Conservation (phyloP, 768 basidiomycete species). For the Flagelloscypha sp. region DNA sequence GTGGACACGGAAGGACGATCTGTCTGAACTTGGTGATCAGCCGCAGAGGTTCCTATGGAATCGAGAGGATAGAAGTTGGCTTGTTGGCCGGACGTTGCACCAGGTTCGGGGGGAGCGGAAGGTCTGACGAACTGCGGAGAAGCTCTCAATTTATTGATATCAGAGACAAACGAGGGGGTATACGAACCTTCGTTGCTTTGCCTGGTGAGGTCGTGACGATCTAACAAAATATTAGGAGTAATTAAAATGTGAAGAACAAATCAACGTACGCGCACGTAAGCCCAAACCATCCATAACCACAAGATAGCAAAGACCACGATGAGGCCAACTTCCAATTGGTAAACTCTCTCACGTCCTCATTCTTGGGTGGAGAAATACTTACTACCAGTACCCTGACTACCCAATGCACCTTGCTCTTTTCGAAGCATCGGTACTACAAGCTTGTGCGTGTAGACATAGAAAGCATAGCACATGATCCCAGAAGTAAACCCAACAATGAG, state of each 20-base stretch:
- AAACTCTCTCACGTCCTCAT: neutral
- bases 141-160: neutral
- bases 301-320: conserved; percentile 56
- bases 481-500: conserved; percentile 50
- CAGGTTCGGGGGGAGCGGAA: conserved; percentile 18
- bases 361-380: conserved; percentile 26
- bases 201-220: conserved; percentile 62
- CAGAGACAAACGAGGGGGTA: neutral
- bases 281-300: conserved; percentile 69
- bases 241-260: neutral
- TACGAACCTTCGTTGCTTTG: conserved; percentile 54
- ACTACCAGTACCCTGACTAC: conserved; percentile 54
- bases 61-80: conserved; percentile 16
- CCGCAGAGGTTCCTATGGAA: conserved; percentile 15
- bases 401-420: conserved; percentile 31
- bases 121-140: neutral
- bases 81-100: neutral
- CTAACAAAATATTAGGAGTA: conserved; percentile 25
- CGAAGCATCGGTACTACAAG: conserved; percentile 68
- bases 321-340: conserved; percentile 46
- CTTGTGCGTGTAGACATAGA: conserved; percentile 72
- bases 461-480: conserved; percentile 56
- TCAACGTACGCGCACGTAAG: conserved; percentile 58
- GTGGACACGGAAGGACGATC: conserved; percentile 6
- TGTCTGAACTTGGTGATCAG: neutral